Percentiles rank a stretch among this genome's conserved stretches.
phyloP scores from a whole-genome alignment of 371 early-diverging fungal species.

The Actinomortierella ambigua region DNA sequence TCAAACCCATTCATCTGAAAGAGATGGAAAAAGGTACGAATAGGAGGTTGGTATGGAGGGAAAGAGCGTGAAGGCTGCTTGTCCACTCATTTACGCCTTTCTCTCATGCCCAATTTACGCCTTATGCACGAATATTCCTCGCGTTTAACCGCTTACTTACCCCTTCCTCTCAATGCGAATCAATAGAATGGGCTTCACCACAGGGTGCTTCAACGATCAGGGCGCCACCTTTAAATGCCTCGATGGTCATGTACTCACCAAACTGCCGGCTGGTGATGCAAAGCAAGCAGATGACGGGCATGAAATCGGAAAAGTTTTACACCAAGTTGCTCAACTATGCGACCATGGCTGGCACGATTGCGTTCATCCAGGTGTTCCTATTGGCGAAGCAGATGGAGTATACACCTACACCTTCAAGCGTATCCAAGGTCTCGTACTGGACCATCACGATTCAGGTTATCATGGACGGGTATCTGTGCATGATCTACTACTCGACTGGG shows the following conservation, averaged over 20 bases:
- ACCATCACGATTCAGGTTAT: conserved; percentile 72
- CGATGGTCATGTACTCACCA: conserved; percentile 61
- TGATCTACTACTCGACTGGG: conserved; percentile 68
- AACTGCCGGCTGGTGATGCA: conserved; percentile 57
- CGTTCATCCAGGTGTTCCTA: conserved; percentile 62
- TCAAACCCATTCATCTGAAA: conserved; percentile 51
- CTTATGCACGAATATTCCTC: too few relatives aligned
- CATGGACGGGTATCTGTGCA: conserved; percentile 72
- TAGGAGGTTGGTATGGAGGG: too few relatives aligned
- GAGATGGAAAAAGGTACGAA: conserved; percentile 61
- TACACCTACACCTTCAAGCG: conserved; percentile 75
- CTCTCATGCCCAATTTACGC: too few relatives aligned
- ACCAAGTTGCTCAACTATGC: conserved; percentile 63
- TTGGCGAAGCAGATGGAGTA: conserved; percentile 75
- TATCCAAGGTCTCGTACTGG: conserved; percentile 79
- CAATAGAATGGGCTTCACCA: conserved; percentile 51
- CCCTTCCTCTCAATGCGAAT: conserved; percentile 27
- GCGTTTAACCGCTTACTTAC: too few relatives aligned
- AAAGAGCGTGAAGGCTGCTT: too few relatives aligned
- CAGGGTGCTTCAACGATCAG: conserved; percentile 57
- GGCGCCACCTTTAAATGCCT: conserved; percentile 56
- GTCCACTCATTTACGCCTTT: too few relatives aligned
- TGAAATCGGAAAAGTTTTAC: conserved; percentile 60
- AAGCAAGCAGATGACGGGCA: conserved; percentile 51
- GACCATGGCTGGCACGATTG: conserved; percentile 54